Conservation (phyloP, 2,329 filamentous ascomycete genomes). For the Berkeleyomyces rouxiae region DNA sequence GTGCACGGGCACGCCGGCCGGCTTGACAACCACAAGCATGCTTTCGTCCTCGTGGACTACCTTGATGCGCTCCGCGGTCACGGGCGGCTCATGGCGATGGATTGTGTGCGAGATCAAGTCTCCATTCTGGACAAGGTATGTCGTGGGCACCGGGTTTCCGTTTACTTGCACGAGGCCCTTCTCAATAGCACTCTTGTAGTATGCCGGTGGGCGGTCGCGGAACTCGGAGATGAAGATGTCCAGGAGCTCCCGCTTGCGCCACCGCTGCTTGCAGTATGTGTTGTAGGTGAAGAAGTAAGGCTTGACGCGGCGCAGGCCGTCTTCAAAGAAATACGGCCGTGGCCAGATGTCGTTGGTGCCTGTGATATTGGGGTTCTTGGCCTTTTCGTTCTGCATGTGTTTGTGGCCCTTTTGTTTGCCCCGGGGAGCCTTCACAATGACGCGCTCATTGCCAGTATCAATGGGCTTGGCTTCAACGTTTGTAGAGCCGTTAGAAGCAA, state of each 20-base stretch:
- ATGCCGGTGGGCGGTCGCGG: slow-evolving; percentile 67
- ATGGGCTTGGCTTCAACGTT: not conserved
- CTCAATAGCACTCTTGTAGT: slow-evolving; percentile 76
- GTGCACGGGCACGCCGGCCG: slow-evolving; percentile 85
- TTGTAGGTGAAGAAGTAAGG: slow-evolving; percentile 94
- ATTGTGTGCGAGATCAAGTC: slow-evolving; percentile 84
- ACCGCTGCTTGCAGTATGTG: slow-evolving; percentile 84
- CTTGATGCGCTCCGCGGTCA: slow-evolving; percentile 61
- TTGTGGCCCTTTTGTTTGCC: slow-evolving; percentile 14
- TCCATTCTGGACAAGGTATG: slow-evolving; percentile 68
- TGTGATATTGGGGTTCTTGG: slow-evolving; percentile 9
- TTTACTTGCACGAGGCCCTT: slow-evolving; percentile 66
- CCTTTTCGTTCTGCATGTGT: slow-evolving; percentile 8
- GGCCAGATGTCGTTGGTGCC: slow-evolving; percentile 24
- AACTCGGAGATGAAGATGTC: slow-evolving; percentile 90
- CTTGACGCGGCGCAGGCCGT: slow-evolving; percentile 62
- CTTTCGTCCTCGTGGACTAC: slow-evolving; percentile 84
- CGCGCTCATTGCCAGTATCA: slow-evolving; percentile 11
- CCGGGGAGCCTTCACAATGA: slow-evolving; percentile 7
- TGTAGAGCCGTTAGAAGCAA: slow-evolving; percentile 9
- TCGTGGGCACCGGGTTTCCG: slow-evolving; percentile 48
- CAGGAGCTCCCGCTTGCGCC: slow-evolving; percentile 64
- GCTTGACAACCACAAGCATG: slow-evolving; percentile 94
- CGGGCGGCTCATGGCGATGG: slow-evolving; percentile 89
- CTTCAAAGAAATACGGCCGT: slow-evolving; percentile 59